These are phyloP conservation scores for Trypanosoma congolense DNA, from an alignment of 208 protist species.

Conservation along the genomic window DNA sequence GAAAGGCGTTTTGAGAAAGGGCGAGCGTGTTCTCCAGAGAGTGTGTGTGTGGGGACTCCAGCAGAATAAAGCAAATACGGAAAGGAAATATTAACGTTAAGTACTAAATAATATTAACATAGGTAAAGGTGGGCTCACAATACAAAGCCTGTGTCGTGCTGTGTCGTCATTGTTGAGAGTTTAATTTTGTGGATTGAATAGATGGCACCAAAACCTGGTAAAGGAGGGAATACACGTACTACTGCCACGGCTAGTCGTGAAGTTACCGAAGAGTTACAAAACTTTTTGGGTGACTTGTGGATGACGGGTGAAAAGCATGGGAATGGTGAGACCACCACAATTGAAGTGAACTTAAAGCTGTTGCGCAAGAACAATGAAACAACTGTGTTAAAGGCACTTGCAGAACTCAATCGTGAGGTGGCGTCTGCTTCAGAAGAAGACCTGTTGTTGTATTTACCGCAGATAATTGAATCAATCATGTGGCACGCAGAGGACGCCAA, in stretches of 20 bases:
- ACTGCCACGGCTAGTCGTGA: slow-evolving; percentile 21
- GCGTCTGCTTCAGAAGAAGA: slow-evolving; percentile 24
- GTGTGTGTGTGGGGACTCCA: too few species aligned
- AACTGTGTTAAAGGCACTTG: slow-evolving; percentile 82
- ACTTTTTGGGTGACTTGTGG: slow-evolving; percentile 67
- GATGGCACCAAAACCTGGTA: not conserved
- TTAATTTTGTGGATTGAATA: too few species aligned
- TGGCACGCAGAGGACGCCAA: slow-evolving; percentile 64
- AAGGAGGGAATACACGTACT: not conserved
- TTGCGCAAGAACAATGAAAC: slow-evolving; percentile 79
- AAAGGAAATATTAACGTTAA: too few species aligned
- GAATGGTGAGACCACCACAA: slow-evolving; percentile 27
- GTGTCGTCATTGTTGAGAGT: too few species aligned
- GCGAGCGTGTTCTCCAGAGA: too few species aligned
- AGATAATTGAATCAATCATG: slow-evolving; percentile 52
- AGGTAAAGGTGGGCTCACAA: too few species aligned
- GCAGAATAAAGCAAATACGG: too few species aligned
- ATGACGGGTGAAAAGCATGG: slow-evolving; percentile 9
- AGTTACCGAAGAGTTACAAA: slow-evolving; percentile 45
- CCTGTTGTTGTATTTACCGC: slow-evolving; percentile 42
- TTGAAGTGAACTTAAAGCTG: slow-evolving; percentile 58
- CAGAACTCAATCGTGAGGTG: slow-evolving; percentile 37
- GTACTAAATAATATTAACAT: too few species aligned
- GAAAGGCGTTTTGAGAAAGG: too few species aligned
- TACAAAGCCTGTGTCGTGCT: too few species aligned